Evolutionary conservation across 345 rosid genomes (phyloP).

Genomic region (Trapa bicornis): DNA sequence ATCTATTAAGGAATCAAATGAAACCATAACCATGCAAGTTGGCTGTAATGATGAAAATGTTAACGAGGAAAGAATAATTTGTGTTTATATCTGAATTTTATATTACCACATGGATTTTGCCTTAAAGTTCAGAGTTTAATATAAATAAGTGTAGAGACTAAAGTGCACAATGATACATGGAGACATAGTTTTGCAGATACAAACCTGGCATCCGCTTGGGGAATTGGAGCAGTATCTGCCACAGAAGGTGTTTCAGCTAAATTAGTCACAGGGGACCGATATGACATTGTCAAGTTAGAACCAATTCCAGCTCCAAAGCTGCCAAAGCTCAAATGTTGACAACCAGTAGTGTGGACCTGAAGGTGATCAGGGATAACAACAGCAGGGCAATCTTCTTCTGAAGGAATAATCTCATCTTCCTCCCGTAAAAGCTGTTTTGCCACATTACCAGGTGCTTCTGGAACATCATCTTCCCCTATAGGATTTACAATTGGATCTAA

Average conservation of each 20-base stretch:
- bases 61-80: background rate
- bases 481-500: slow-evolving; percentile 5
- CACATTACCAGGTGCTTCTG: slow-evolving; percentile 41
- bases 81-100: too few species aligned
- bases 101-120: too few species aligned
- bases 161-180: background rate
- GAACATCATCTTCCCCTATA: slow-evolving; percentile 55
- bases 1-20: background rate
- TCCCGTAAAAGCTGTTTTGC: slow-evolving; percentile 47
- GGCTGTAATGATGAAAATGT: background rate
- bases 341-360: slow-evolving; percentile 66
- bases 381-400: slow-evolving; percentile 61
- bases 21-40: background rate
- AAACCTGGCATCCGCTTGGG: slow-evolving; percentile 57
- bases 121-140: too few species aligned
- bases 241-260: slow-evolving; percentile 47
- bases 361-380: slow-evolving; percentile 92
- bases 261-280: slow-evolving; percentile 41
- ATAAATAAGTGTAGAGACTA: background rate
- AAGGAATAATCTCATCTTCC: slow-evolving; percentile 33
- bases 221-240: slow-evolving; percentile 34
- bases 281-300: slow-evolving; percentile 34
- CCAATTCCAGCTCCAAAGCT: slow-evolving; percentile 34
- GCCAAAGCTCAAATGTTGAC: slow-evolving; percentile 93
- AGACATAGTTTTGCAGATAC: background rate